Base-by-base conservation (phyloP, 768 basidiomycete genomes). In the Psilocybe subaeruginosa region DNA sequence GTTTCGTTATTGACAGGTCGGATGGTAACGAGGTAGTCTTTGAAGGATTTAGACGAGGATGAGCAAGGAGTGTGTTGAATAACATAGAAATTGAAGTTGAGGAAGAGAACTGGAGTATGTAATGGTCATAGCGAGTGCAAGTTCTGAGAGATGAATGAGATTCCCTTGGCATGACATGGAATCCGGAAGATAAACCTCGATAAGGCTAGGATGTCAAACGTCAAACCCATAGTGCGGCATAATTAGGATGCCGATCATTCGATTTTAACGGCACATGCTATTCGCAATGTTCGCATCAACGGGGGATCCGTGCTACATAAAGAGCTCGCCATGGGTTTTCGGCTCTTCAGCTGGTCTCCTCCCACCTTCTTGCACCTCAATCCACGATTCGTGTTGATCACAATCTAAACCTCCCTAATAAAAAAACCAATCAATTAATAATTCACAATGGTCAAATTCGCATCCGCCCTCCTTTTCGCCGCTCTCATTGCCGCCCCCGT, bases 271-370 rank as follows among this genome's bases (percentile, higher is more conserved):
- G 41, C 41, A 43, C 14, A 43, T 12, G 5, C n/a, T 16, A n/a
- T 14, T 6, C 41, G 14, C 11, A 9, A 5, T 43, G 41, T 43
- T 43, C 41, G 14, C 41, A 12, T 43, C 33, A 12, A 16, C 41
- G 2, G 7, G 37, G 14, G 37, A 39, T 43, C 41, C 11, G 31
- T 19, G 48, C n/a, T 59, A 50, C 37, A 59, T 52, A 59, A 63
- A 56, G 4, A n/a, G 39, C 37, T 31, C 33, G 45, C 29, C 41
- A 31, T 35, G 14, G 14, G 11, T 29, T 46, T 35, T 29, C 35
- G 50, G 45, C 59, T 61, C 66, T 37, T 57, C 60, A 67, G 66
- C 66, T 67, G 66, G 66, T 65, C 66, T 67, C 66, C 59, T 56
- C 62, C 66, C 56, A 48, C 56, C 35, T 49, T 50, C 33, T 33